phyloP scores from a whole-genome alignment of 2,329 filamentous ascomycete genomes.

The Aspergillus sp. region DNA sequence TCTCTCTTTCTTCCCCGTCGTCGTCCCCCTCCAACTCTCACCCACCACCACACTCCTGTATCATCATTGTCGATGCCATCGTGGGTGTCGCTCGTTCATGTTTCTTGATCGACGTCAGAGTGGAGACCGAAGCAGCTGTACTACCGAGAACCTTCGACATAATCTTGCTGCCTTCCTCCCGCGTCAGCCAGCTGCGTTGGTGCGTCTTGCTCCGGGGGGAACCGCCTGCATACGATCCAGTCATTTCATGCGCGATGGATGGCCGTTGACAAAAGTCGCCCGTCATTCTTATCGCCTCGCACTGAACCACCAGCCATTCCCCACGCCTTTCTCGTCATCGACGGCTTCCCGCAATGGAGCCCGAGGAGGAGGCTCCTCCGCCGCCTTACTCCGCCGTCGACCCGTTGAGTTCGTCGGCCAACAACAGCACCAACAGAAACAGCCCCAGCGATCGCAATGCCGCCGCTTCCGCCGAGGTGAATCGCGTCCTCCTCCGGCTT shows the following conservation, averaged over 20 bases:
- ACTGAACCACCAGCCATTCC: background rate
- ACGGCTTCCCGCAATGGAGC: slow-evolving; percentile 28
- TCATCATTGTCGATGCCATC: background rate
- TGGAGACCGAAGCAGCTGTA: background rate
- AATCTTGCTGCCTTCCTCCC: slow-evolving; percentile 35
- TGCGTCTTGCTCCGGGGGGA: slow-evolving; percentile 1
- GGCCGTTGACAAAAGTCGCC: slow-evolving; percentile 9
- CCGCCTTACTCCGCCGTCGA: slow-evolving; percentile 44
- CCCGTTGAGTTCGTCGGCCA: slow-evolving; percentile 29
- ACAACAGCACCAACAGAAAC: slow-evolving; percentile 7
- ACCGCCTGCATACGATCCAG: slow-evolving; percentile 4
- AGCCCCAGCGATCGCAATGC: slow-evolving; percentile 13
- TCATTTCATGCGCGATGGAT: slow-evolving; percentile 18
- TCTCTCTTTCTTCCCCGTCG: background rate
- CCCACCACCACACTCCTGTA: background rate
- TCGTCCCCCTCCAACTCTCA: background rate
- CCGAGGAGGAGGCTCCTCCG: slow-evolving; percentile 42
- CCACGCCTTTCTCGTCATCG: background rate
- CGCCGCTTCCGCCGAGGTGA: slow-evolving; percentile 13
- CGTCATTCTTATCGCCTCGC: background rate
- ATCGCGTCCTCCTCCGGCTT: slow-evolving; percentile 15
- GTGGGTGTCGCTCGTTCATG: background rate
- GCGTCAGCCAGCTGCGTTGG: slow-evolving; percentile 12
- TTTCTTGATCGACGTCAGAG: background rate
- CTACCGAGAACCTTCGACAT: background rate